Base-by-base conservation (phyloP, 495 filamentous ascomycete genomes). In the Symbiotaphrina buchneri region DNA sequence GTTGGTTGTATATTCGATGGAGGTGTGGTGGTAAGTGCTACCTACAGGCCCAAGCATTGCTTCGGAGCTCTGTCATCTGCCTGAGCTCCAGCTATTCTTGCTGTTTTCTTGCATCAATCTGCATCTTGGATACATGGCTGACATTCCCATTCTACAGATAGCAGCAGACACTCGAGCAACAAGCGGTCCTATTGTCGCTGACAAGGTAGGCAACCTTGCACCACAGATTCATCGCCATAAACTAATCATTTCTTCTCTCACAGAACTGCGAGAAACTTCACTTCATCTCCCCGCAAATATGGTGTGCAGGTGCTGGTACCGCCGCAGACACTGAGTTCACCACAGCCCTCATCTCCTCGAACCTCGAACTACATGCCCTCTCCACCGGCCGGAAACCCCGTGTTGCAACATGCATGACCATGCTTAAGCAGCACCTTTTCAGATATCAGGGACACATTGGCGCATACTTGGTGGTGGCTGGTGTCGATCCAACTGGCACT, bases 201-300 rank as follows among this genome's bases (percentile, higher is more conserved):
- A 99, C 70, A 99, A 99, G 66, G 72, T 73, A 53, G 27, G 39
- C 40, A 14, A 10, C 31, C 30, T 14, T 24, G 23, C 11, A 5
- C 18, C 11, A 26, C 25, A 25, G 19, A 4, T 4, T 25, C 20
- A 11, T 17, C 13, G 16, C 21, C 24, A 15, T 24, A 22, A 13
- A n/a, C 30, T n/a, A 27, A 30, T 34, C 28, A 19, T 18, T 19
- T 18, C 19, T 25, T 38, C 27, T 13, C 5, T 19, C 24, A 28
- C 39, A 78, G 79, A 99, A 99, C 70, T 99, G 90, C 57, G 81
- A 99, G 56, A 99, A 99, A 62, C 70, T 99, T 30, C 90, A 99
- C 58, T 99, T 90, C 63, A 99, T 95, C 53, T 62, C 87, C 7
- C 82, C 90, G 33, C 82, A 94, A 55, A 99, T 99, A 59, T 99